Base-by-base conservation (phyloP, 768 basidiomycete genomes). In the Rhizopogon vinicolor region DNA sequence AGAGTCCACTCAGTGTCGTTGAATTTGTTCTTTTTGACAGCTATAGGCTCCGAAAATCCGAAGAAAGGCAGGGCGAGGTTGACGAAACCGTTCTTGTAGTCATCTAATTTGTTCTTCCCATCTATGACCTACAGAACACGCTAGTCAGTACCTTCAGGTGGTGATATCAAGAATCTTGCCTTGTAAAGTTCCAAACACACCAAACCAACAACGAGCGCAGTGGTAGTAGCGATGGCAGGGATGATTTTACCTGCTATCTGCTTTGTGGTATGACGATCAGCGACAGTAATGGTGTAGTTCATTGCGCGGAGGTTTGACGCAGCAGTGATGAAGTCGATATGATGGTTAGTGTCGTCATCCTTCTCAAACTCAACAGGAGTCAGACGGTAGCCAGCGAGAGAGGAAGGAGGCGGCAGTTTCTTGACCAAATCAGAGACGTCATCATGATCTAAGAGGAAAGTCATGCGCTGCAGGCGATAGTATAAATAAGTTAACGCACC, bases 161-260 rank as follows among this genome's bases (percentile, higher is more conserved):
- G 18, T 42, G 33, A n/a, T 22, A 12, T 3, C 25, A 25, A 35
- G 2, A 41, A 13, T 42, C 57, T 31, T 62, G 89, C 92, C 85
- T 99, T 99, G 80, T 96, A 98, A 41, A 99, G 81, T 74, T 99
- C 97, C 51, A 98, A 72, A 72, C 96, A 98, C 44, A 96, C 92
- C 55, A 98, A 72, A 18, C 96, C 96, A n/a, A 93, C 93, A 46
- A 97, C 91, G 49, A 98, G 82, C 16, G 94, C 87, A 1, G 97
- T 98, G 4, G 96, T 98, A 5, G 96, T 98, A n/a, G 95, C 96
- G 65, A 98, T 98, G 19, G 97, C 97, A 55, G 97, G 97, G 60
- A 99, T 98, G 67, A 98, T 98, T 79, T 98, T 98, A 48, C 97
- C 96, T 13, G 95, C 95, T 65, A 98, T 96, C 71, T 94, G 91